Conservation (phyloP, 176 grass and related monocot genomes). For the Melocanna baccifera region DNA sequence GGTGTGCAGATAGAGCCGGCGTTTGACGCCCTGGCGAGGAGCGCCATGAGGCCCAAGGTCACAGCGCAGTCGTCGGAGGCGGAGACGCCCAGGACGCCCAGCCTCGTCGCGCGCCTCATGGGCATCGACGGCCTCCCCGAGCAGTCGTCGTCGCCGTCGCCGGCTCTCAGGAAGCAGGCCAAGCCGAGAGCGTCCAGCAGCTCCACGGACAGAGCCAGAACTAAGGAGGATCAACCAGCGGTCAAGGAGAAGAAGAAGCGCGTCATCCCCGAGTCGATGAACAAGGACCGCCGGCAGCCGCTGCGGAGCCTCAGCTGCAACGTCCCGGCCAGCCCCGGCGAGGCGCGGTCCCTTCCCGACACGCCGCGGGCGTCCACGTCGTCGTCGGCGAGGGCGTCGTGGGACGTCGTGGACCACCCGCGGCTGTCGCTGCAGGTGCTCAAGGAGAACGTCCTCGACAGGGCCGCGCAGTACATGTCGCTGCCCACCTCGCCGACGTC, state of each 20-base stretch:
- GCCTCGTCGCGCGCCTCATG: slow-evolving; percentile 82
- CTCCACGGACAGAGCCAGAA: neutral
- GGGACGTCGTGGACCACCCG: slow-evolving; percentile 40
- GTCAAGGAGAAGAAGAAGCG: slow-evolving; percentile 52
- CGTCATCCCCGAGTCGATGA: slow-evolving; percentile 43
- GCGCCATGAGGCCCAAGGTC: neutral
- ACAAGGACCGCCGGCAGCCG: slow-evolving; percentile 45
- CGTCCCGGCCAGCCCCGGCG: slow-evolving; percentile 4
- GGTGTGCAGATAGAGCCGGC: slow-evolving; percentile 55
- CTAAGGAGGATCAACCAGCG: neutral
- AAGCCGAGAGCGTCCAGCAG: neutral
- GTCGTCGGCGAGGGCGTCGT: slow-evolving; percentile 21
- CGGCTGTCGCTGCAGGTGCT: slow-evolving; percentile 64
- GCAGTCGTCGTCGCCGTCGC: slow-evolving; percentile 28
- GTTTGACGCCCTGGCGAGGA: slow-evolving; percentile 33
- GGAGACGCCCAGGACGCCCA: slow-evolving; percentile 75
- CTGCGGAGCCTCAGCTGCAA: slow-evolving; percentile 72
- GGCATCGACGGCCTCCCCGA: slow-evolving; percentile 74
- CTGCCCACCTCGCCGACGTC: slow-evolving; percentile 58
- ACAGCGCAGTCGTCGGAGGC: slow-evolving; percentile 42
- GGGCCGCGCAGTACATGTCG: slow-evolving; percentile 48
- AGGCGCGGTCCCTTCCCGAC: slow-evolving; percentile 54
- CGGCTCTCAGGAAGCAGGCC: neutral
- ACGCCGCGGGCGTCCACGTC: slow-evolving; percentile 63
- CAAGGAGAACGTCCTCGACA: slow-evolving; percentile 42